phyloP scores from a whole-genome alignment of 441 rosid genomes.

The Codiaeum variegatum region DNA sequence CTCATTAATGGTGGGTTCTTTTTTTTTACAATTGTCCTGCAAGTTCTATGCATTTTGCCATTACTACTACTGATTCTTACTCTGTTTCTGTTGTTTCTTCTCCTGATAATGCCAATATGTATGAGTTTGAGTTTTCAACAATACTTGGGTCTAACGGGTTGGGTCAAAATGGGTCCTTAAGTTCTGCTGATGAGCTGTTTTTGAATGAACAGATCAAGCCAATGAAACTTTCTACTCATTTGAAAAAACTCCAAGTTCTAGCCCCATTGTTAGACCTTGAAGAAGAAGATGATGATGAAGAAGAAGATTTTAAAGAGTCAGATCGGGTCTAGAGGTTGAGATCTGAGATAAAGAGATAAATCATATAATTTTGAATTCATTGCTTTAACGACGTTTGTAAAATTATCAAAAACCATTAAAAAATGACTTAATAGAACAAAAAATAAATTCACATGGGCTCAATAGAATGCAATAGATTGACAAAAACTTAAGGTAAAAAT shows the following conservation, averaged over 20 bases:
- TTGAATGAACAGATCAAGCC: constrained; percentile 89
- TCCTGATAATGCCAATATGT: constrained; percentile 24
- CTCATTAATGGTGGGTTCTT: constrained; percentile 42
- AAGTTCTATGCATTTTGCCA: constrained; percentile 89
- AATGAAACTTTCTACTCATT: constrained; percentile 77
- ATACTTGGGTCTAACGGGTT: constrained; percentile 46
- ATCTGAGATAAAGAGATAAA: too few relatives aligned
- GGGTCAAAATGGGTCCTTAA: constrained; percentile 56
- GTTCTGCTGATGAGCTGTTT: constrained; percentile 90
- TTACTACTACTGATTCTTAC: constrained; percentile 34
- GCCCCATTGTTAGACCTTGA: constrained; percentile 75
- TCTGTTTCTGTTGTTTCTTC: constrained; percentile 31
- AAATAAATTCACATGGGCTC: too few relatives aligned
- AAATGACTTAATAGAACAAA: too few relatives aligned
- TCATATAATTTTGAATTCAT: too few relatives aligned
- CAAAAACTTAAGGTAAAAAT: too few relatives aligned
- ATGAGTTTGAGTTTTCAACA: constrained; percentile 82
- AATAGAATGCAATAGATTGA: too few relatives aligned
- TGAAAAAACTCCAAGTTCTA: constrained; percentile 71
- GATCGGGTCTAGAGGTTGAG: too few relatives aligned
- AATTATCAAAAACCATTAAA: too few relatives aligned
- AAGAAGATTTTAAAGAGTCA: too few relatives aligned
- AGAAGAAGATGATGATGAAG: too few relatives aligned
- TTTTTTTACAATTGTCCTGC: too few relatives aligned
- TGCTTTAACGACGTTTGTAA: too few relatives aligned